A percentile compares a stretch with the other conserved stretches of the same genome.
phyloP scores from a whole-genome alignment of 176 grass and related monocot species.

The Avena atlantica region DNA sequence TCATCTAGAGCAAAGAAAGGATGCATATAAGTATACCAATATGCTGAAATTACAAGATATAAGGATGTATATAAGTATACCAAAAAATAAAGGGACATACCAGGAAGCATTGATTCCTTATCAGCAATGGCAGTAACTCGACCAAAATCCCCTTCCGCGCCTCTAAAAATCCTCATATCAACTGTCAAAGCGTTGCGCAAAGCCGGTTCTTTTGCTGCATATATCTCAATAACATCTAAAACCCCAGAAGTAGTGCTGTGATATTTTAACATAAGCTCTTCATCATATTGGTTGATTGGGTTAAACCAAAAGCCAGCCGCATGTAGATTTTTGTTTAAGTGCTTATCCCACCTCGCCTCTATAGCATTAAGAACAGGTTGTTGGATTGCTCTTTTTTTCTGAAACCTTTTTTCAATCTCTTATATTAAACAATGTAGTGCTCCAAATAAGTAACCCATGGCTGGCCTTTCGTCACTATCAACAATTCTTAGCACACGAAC shows the following conservation, averaged over 20 bases:
- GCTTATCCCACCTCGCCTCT: neutral
- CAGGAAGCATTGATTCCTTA: neutral
- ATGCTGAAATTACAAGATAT: neutral
- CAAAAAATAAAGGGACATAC: neutral
- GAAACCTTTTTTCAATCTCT: too few relatives aligned
- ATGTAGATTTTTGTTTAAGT: conserved; percentile 9
- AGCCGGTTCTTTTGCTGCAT: neutral
- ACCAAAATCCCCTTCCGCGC: neutral
- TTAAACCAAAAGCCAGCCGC: neutral
- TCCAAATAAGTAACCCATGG: too few relatives aligned
- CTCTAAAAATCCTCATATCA: neutral
- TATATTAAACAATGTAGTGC: too few relatives aligned
- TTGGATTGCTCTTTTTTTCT: too few relatives aligned
- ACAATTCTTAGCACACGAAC: neutral
- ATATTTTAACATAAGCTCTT: neutral
- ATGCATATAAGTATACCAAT: neutral
- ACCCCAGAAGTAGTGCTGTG: neutral
- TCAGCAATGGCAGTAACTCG: neutral
- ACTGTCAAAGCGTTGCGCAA: neutral
- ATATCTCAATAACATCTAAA: neutral
- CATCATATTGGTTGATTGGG: neutral
- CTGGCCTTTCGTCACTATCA: too few relatives aligned
- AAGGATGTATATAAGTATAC: too few relatives aligned
- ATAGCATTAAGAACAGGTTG: neutral
- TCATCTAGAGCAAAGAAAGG: neutral